Base-by-base conservation (phyloP, 176 grass and related monocot species). In the Carex kokanica region DNA sequence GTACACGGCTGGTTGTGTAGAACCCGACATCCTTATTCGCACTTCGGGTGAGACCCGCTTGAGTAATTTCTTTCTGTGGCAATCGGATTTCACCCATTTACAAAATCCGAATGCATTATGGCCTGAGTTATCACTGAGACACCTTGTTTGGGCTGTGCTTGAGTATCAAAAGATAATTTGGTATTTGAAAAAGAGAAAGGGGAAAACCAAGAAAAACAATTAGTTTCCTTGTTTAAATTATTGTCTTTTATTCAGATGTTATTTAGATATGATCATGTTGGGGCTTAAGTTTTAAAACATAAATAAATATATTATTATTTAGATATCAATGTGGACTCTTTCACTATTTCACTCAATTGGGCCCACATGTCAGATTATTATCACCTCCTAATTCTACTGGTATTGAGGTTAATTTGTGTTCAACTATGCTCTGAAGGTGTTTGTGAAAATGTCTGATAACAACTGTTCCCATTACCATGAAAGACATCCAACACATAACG, bases 41-140 rank as follows among this genome's bases (percentile, higher is more conserved):
- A 94, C 92, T 34, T 97, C 92, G 16, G 92, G 95, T 0, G 95
- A 97, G 85, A 91, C 85, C 60, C 87, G 92, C 1, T 60, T 94
- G 65, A 97, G 92, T 84, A 94, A 97, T 83, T 97, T 97, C 64
- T 88, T 94, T 49, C 78, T 97, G 1, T 92, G 92, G 90, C 95
- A 97, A 83, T 83, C 87, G 0, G 85, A 86, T 4, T 92, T 89
- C 21, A 92, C 85, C 36, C 95, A 92, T 79, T 43, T 97, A 78
- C 90, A 94, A 85, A 94, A 87, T 72, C 92, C 95, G 3, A 55
- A 67, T 13, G 65, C 87, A 31, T 78, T 93, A 31, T 94, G 95
- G 95, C 92, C 95, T 0, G 92, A 97, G 25, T 91, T 92, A 55
- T 90, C 92, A n/a, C 87, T 92, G 21, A 83, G 81, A 74, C 80